Conservation (phyloP, 352 stramenopile species). For the Saprolegnia parasitica region DNA sequence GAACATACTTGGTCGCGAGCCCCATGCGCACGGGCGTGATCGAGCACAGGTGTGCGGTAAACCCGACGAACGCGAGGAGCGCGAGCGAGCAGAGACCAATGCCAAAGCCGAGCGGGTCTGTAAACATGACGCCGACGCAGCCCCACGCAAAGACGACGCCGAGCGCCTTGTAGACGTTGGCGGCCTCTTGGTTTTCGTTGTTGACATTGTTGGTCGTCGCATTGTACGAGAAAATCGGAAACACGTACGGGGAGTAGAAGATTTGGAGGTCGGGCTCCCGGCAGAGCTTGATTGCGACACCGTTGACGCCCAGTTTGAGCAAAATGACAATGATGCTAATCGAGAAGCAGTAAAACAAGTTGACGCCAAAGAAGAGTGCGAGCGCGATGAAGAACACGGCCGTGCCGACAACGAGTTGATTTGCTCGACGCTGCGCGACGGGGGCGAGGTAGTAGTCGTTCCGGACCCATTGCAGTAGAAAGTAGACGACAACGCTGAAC, state of each 20-base stretch:
- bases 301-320: slow-evolving; percentile 64
- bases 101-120: slow-evolving; percentile 84
- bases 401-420: slow-evolving; percentile 37
- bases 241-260: slow-evolving; percentile 86
- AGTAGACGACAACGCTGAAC: slow-evolving; percentile 43
- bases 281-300: slow-evolving; percentile 57
- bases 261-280: slow-evolving; percentile 54
- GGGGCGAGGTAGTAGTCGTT: slow-evolving; percentile 79
- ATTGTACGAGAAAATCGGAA: slow-evolving; percentile 89
- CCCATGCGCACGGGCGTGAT: slow-evolving; percentile 85
- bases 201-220: slow-evolving; percentile 87
- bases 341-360: slow-evolving; percentile 81
- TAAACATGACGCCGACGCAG: slow-evolving; percentile 82
- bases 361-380: slow-evolving; percentile 45
- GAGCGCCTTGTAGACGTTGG: slow-evolving; percentile 64
- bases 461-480: slow-evolving; percentile 76
- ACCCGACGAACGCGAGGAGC: slow-evolving; percentile 64
- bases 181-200: slow-evolving; percentile 71
- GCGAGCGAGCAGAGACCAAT: slow-evolving; percentile 83
- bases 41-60: slow-evolving; percentile 72
- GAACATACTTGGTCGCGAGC: slow-evolving; percentile 83
- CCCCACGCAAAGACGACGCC: slow-evolving; percentile 82
- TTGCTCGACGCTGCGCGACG: slow-evolving; percentile 50
- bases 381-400: slow-evolving; percentile 42
- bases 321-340: slow-evolving; percentile 80